Evolutionary conservation across 257 asterid species (phyloP).

Genomic region (Henckelia pumila): DNA sequence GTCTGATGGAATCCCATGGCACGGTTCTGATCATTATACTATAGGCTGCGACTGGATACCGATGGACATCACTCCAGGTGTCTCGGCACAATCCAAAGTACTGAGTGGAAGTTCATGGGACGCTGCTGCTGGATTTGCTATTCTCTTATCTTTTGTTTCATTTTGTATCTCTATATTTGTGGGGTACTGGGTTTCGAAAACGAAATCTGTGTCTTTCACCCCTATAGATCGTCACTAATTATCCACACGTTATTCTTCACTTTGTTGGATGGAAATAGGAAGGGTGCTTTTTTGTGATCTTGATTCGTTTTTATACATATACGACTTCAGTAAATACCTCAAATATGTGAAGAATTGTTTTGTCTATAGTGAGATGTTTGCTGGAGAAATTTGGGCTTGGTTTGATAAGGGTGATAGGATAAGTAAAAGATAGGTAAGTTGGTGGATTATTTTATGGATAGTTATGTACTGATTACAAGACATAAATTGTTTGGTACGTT

Average conservation of each 20-base stretch:
- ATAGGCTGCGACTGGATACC: constrained; percentile 73
- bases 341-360: no score
- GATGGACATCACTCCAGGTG: constrained; percentile 50
- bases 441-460: no score
- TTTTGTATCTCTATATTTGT: constrained; percentile 59
- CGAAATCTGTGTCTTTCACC: constrained; percentile 48
- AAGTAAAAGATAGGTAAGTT: no score
- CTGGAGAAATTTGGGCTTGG: no score
- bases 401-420: no score
- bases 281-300: no score
- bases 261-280: no score
- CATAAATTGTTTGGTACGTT: no score
- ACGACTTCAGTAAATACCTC: no score
- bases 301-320: no score
- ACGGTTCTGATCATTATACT: constrained; percentile 67
- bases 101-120: constrained; percentile 60
- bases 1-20: constrained; percentile 69
- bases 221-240: constrained; percentile 48
- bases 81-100: constrained; percentile 29
- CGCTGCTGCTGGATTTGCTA: constrained; percentile 73
- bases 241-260: background rate
- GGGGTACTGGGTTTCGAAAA: constrained; percentile 52
- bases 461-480: no score
- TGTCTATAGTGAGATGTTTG: no score
- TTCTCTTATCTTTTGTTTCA: constrained; percentile 65